Base-by-base conservation (phyloP, 805 yeast genomes). In the Pichia californica region DNA sequence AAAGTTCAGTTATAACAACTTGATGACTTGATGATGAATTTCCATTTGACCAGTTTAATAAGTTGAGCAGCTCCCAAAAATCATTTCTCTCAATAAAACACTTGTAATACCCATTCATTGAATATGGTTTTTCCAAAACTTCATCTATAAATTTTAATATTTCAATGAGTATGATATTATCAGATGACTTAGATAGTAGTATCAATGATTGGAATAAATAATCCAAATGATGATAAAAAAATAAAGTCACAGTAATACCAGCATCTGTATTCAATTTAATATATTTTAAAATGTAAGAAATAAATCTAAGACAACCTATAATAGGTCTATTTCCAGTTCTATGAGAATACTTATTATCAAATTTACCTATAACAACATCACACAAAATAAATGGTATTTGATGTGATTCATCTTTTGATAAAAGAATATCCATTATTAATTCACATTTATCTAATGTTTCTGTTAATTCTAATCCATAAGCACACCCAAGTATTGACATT, bases 301-400 rank as follows among this genome's bases (percentile, higher is more conserved):
- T 14, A 11, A 52, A 41, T 13, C 48, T 38, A 8, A 56, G 41
- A 35, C 59, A 52, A 7, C 60, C 62, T 5, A 52, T 19, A 8
- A 51, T 45, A 1, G 51, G 28, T 16, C 44, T 46, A 36, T 50
- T 49, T 8, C 47, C 40, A 9, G 16, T 20, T 31, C 45, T 41
- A 29, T 43, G 41, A 25, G 25, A 29, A 20, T 28, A 30, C 13
- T 21, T 34, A 16, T 34, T 38, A 26, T 29, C 18, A 14, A 29
- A 43, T 23, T 48, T 46, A 21, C 41, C 42, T 9, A 44, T 25
- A 9, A 57, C 39, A 7, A 54, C 50, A 38, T 56, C 54, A 27
- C 58, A 54, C 6, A 52, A 19, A 7, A 34, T 42, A 2, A 42
- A 25, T 13, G 58, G 33, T 2, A 56, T 32, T 4, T 42, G 31